Base-by-base conservation (phyloP, 441 rosid species). In the Pelargonium fulgidum region DNA sequence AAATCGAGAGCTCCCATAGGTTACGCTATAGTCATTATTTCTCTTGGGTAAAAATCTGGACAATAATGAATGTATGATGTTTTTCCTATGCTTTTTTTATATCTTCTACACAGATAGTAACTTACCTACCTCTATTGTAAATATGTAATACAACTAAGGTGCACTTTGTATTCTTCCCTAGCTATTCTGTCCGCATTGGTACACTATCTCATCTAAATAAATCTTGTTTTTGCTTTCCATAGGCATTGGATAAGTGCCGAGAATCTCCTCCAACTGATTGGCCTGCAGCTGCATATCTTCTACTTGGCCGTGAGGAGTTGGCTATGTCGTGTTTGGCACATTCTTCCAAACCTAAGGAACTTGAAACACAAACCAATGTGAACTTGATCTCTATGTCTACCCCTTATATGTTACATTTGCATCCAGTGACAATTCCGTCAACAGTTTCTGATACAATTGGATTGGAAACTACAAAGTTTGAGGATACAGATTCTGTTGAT, bases 401-500 rank as follows among this genome's bases (percentile, higher is more conserved):
- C 48, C 99, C 99, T 65, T 95, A 92, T 83, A 92, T 88, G 97
- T 89, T 92, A 66, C 99, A 89, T 85, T 81, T 95, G 85, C 98
- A 90, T 80, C 96, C 98, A 48, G 99, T 92, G 67, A 89, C 92
- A 65, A 77, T 90, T 80, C 93, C 98, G 76, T 86, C 98, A 67
- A 78, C 90, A 12, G 81, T 81, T 75, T 85, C 94, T 75, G 98
- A 92, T 75, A 74, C 89, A 41, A 67, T 74, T 75, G 91, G 89
- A 73, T 67, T 75, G 68, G 98, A 87, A 73, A 84, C 84, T 83
- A 68, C 88, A 68, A 92, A 83, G 82, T 78, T 86, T 78, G 96
- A 90, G 79, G 98, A 90, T 82, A 70, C 84, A 68, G 94, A 90
- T 82, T 82, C 92, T 71, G 80, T 81, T 71, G 92, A 92, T 70